Evolutionary conservation across 192 early-diverging fungal genomes (phyloP), one percentile per base, ranked within the genome.

Genomic region (Coemansia sp.): DNA sequence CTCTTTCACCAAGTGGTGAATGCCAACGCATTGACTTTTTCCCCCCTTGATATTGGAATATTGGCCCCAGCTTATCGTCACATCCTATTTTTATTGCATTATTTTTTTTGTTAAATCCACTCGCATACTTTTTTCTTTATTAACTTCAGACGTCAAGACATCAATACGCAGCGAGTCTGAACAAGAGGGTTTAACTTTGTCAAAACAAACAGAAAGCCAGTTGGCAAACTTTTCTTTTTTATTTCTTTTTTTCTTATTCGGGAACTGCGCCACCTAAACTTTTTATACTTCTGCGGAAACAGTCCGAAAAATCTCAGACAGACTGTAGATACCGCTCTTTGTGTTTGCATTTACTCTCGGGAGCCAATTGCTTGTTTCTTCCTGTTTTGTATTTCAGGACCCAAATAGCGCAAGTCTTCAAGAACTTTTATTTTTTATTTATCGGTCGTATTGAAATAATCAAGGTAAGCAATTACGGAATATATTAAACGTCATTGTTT

Each of bases 381-480:
- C 42, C 8, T 36, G 8, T 36, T 36, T 8, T 36, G 8, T 36
- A 36, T 8, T 4, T 36, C 34, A 36, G 8, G 34, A 36, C 34
- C 34, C 34, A 36, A 36, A n/a, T n/a, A n/a, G n/a, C n/a, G n/a
- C n/a, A n/a, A n/a, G n/a, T n/a, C n/a, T n/a, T n/a, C n/a, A 8
- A 8, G 5, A 36, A 36, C 4, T 36, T 36, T 8, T 36, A 8
- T 36, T 8, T 6, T 8, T 36, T 36, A 45, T 45, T 45, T 45
- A 45, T 45, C 42, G 12, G 42, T 45, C 42, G 42, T 11, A 45
- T 45, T 45, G 42, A 45, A 45, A 45, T 45, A 45, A 45, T 14
- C 42, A 45, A 45, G 42, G 42, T 45, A 45, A 45, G 42, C 42
- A 45, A 45, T 45, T 45, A 45, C 42, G 42, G 42, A 45, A 45